Base-by-base conservation (phyloP, 164 flowering plant species). In the Vitis rotundifolia region DNA sequence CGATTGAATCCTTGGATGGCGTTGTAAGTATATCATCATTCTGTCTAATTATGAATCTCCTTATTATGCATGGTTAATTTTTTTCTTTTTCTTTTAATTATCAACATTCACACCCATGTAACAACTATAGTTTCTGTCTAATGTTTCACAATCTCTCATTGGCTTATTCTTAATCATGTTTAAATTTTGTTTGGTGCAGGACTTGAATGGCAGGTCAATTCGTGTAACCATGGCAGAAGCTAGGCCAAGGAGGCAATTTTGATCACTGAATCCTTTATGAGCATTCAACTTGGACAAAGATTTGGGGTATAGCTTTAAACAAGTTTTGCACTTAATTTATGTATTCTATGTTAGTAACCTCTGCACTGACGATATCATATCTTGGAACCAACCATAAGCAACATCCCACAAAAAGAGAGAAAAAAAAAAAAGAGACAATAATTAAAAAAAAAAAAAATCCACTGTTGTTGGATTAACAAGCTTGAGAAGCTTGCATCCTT, bases 191-290 rank as follows among this genome's bases (percentile, higher is more conserved):
- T 58, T 75, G 59, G 26, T 76, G 77, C 80, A 92, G 98, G 97
- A 92, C 63, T 78, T 94, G 73, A 70, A 83, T 77, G 98, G 98
- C 10, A 84, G 98, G 75, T 0, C 85, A 54, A 89, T 94, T 52
- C 85, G 95, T 68, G 98, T 94, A 15, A 78, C 88, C n/a, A 70
- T 76, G 49, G 97, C 98, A 5, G 98, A 90, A 79, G 59, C 91
- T 29, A 87, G 71, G 77, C 92, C 89, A 68, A 83, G 86, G 77
- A 91, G 96, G 31, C 82, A 82, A 52, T 89, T 86, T 85, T 93
- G 84, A 89, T 68, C 59, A 11, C n/a, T 37, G 7, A 51, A 60
- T 49, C 29, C 50, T 66, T 59, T 16, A 49, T 37, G 5, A 37
- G 44, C 44, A 37, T 37, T 6, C 44, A 37, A 37, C 44, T 37